Base-by-base conservation (phyloP, 2,329 filamentous ascomycete genomes). In the Trichoderma atroviride region DNA sequence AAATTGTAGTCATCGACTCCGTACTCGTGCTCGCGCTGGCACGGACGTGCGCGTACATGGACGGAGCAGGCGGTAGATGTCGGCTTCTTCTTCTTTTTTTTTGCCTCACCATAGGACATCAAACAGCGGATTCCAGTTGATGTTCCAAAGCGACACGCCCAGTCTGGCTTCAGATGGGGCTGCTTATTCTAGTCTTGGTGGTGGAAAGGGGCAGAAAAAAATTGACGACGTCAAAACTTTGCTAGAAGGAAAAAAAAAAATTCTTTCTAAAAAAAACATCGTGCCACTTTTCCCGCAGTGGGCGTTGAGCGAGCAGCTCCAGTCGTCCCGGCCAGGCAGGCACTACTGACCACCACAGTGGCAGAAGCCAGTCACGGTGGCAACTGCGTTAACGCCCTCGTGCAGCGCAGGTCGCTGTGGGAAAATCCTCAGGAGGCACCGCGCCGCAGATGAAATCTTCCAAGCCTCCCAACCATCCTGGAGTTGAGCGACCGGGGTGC, bases 331-430 rank as follows among this genome's bases (percentile, higher is more conserved):
- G 69, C 43, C 56, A 68, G 65, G 65, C 65, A 61, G 65, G 65
- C 24, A 33, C n/a, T 31, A 33, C 33, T 33, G 33, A 33, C 33
- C 9, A 29, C 33, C 19, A 6, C 22, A 9, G 33, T 43, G 40
- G 40, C 40, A 33, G n/a, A 40, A 14, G 31, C 33, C n/a, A 43
- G 33, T 24, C 62, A 50, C 53, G 55, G 68, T 64, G 60, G 60
- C 60, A 55, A 69, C 61, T 65, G 66, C 67, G 68, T 64, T 57
- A 33, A 69, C 61, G 59, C 69, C 67, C 69, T 62, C 57, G 13
- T 68, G 68, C 55, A 68, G 16, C 62, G 68, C 33, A 63, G 61
- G n/a, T 57, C 66, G 37, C 66, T 60, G 47, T 55, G 29, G 55
- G 33, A 61, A 57, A 60, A 53, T 14, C 69, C 50, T 62, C 33